Conservation (phyloP, 345 rosid genomes). For the Geranium rotundifolium region DNA sequence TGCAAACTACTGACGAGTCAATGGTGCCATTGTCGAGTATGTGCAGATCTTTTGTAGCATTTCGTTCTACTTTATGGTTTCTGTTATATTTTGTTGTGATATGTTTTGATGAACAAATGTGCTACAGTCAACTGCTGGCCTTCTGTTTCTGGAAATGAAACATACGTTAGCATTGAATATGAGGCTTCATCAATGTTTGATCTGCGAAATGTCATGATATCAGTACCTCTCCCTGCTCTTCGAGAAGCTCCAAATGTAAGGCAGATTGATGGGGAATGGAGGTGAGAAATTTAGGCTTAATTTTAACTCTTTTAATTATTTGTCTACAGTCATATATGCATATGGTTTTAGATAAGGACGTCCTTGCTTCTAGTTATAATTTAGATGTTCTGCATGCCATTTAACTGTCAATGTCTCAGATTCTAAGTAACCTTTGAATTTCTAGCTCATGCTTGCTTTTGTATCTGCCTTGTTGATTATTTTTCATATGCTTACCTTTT, state of each 20-base stretch:
- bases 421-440: no score
- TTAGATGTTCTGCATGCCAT: no score
- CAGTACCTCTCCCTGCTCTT: slow-evolving; percentile 93
- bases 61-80: slow-evolving; percentile 2
- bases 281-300: slow-evolving; percentile 26
- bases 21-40: slow-evolving; percentile 92
- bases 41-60: slow-evolving; percentile 18
- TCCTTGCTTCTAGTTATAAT: no score
- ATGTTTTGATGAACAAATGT: slow-evolving; percentile 11
- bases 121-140: slow-evolving; percentile 99
- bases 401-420: no score
- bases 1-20: slow-evolving; percentile 93
- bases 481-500: background rate
- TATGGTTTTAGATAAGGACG: no score
- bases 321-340: no score
- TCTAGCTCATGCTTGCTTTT: no score
- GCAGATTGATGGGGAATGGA: slow-evolving; percentile 97
- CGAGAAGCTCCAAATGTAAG: slow-evolving; percentile 75
- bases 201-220: slow-evolving; percentile 68
- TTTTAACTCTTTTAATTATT: no score
- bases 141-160: slow-evolving; percentile 92
- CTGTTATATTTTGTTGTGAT: slow-evolving; percentile 3
- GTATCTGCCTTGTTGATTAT: no score
- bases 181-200: slow-evolving; percentile 94
- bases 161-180: slow-evolving; percentile 92